phyloP scores from a whole-genome alignment of 2,329 filamentous ascomycete species.

The Chaetomiaceae sp. region DNA sequence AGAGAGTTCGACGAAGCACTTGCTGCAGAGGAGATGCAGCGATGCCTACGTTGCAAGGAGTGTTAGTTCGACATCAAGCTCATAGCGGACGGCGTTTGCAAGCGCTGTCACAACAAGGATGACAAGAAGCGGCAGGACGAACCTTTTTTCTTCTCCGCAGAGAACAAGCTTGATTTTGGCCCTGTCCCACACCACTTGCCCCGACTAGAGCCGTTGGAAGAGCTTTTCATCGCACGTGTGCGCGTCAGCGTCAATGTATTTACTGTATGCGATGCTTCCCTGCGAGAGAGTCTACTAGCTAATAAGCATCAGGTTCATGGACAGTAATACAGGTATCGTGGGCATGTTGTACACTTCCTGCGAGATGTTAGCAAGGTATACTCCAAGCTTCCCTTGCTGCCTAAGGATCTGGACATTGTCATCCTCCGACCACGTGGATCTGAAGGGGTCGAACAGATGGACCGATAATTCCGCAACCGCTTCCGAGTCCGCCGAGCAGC shows the following conservation, averaged over 20 bases:
- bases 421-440: not conserved
- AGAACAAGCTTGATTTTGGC: constrained; percentile 1
- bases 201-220: not conserved
- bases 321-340: constrained; percentile 2
- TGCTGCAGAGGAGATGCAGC: not conserved
- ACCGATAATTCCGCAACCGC: not conserved
- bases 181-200: not conserved
- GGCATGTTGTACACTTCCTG: constrained; percentile 7
- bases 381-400: constrained; percentile 4
- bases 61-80: not conserved
- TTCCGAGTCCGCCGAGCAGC: not conserved
- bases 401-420: not conserved
- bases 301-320: not conserved
- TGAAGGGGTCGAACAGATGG: not conserved
- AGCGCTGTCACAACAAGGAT: constrained; percentile 4
- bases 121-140: constrained; percentile 3
- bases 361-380: constrained; percentile 5
- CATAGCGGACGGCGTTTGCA: not conserved
- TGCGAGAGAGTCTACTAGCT: not conserved
- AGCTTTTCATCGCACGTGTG: not conserved
- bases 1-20: constrained; percentile 1
- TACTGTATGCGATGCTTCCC: not conserved
- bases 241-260: constrained; percentile 2
- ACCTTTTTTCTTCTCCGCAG: not conserved
- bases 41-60: not conserved